Conservation (phyloP, 1,284 basidiomycete species). For the Flammula alnicola region DNA sequence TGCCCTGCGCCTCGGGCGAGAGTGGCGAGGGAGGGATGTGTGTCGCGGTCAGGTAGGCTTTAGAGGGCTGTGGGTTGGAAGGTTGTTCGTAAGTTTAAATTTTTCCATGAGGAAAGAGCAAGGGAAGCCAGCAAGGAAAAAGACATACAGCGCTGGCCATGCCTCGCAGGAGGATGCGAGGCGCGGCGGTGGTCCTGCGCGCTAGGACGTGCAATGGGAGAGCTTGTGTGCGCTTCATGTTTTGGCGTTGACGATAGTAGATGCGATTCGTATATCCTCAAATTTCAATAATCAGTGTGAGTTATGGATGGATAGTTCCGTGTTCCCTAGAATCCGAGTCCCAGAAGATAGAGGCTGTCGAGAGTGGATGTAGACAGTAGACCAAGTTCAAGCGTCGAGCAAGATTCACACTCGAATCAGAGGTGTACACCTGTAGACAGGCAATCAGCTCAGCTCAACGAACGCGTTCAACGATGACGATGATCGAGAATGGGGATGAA, state of each 20-base stretch:
- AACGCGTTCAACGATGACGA: background rate
- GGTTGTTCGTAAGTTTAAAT: no score
- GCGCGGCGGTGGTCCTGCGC: slow-evolving; percentile 5
- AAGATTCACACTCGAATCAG: background rate
- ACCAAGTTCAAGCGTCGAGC: background rate
- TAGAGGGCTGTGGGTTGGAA: slow-evolving; percentile 32
- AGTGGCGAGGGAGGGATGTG: slow-evolving; percentile 23
- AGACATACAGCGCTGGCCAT: slow-evolving; percentile 18
- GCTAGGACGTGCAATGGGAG: slow-evolving; percentile 17
- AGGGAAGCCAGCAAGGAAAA: background rate
- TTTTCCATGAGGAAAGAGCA: background rate
- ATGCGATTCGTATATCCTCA: no score
- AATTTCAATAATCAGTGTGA: no score
- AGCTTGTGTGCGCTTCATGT: slow-evolving; percentile 24
- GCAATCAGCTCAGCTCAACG: background rate
- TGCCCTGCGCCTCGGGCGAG: slow-evolving; percentile 25
- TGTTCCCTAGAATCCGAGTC: background rate
- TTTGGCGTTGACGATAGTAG: background rate
- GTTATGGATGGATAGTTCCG: background rate
- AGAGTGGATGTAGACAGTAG: background rate
- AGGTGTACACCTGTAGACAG: background rate
- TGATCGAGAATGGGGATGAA: background rate
- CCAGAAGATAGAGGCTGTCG: background rate
- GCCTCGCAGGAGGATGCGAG: slow-evolving; percentile 14
- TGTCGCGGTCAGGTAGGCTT: slow-evolving; percentile 33